Evolutionary conservation across 2,329 filamentous ascomycete genomes (phyloP).

Genomic region (Epichloe festucae): DNA sequence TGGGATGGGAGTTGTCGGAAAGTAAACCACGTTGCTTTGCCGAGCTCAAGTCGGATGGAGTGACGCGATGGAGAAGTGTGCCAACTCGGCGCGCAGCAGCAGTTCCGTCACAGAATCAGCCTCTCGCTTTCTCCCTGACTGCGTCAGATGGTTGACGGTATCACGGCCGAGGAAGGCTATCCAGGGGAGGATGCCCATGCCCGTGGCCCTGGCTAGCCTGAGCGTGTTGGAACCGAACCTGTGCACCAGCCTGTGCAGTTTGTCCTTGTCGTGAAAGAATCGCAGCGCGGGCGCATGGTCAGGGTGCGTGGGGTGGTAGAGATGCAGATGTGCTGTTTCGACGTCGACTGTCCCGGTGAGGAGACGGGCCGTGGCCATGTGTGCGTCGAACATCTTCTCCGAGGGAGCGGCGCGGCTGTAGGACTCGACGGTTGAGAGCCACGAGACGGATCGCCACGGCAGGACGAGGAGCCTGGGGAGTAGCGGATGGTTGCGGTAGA

Average conservation of each 20-base stretch:
- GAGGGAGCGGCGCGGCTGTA: slow-evolving; percentile 32
- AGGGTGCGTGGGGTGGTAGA: slow-evolving; percentile 41
- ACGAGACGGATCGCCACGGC: slow-evolving; percentile 36
- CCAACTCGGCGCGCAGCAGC: slow-evolving; percentile 24
- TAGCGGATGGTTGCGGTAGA: slow-evolving; percentile 24
- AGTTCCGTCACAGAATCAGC: slow-evolving; percentile 27
- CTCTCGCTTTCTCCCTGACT: slow-evolving; percentile 26
- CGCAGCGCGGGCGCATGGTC: slow-evolving; percentile 32
- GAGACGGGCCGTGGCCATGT: slow-evolving; percentile 32
- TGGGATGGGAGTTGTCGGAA: too few relatives aligned
- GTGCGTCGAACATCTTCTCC: slow-evolving; percentile 36
- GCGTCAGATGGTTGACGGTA: slow-evolving; percentile 31
- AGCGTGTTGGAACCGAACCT: slow-evolving; percentile 13
- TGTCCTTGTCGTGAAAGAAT: slow-evolving; percentile 26
- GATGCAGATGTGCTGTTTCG: slow-evolving; percentile 39
- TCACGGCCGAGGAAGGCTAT: slow-evolving; percentile 31
- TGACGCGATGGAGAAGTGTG: slow-evolving; percentile 15
- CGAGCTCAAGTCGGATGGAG: slow-evolving; percentile 11
- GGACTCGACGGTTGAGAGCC: slow-evolving; percentile 38
- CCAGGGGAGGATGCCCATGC: slow-evolving; percentile 23
- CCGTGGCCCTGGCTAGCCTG: slow-evolving; percentile 15
- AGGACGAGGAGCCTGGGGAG: slow-evolving; percentile 24
- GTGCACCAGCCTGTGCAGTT: slow-evolving; percentile 16
- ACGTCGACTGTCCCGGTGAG: slow-evolving; percentile 24
- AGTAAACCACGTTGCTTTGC: too few relatives aligned